These are phyloP conservation scores for Fusarium odoratissimum DNA, from an alignment of 2,329 filamentous ascomycete genomes.

Conservation along the genomic window DNA sequence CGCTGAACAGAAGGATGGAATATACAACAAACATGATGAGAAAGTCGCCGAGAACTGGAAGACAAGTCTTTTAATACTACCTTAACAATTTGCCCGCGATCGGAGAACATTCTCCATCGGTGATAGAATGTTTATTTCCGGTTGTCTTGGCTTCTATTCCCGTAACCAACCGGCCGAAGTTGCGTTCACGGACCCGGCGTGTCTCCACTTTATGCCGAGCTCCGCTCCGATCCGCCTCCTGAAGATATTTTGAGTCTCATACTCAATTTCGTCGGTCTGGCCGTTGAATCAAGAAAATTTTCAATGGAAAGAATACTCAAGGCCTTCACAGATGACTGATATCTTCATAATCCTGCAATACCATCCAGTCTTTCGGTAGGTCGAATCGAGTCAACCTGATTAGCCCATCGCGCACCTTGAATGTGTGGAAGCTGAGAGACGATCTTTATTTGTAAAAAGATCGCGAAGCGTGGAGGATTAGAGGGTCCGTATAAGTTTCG, in stretches of 20 bases:
- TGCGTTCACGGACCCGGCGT: slow-evolving; percentile 10
- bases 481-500: background rate
- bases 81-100: slow-evolving; percentile 35
- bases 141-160: slow-evolving; percentile 32
- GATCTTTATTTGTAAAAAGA: background rate
- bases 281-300: background rate
- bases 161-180: slow-evolving; percentile 11
- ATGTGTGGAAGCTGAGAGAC: background rate
- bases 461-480: background rate
- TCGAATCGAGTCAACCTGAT: background rate
- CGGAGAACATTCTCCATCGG: slow-evolving; percentile 28
- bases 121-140: slow-evolving; percentile 35
- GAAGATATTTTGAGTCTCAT: slow-evolving; percentile 10
- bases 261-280: slow-evolving; percentile 3
- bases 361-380: background rate
- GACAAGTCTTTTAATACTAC: slow-evolving; percentile 28
- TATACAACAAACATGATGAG: slow-evolving; percentile 5
- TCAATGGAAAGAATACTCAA: background rate
- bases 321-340: background rate
- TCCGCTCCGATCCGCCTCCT: slow-evolving; percentile 16
- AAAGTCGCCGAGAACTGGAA: slow-evolving; percentile 8
- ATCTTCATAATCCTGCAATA: background rate
- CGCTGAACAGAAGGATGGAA: background rate
- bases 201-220: slow-evolving; percentile 24
- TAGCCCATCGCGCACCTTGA: background rate